A percentile compares a stretch with the other conserved stretches of the same genome.
These are phyloP conservation scores for Brasilioporus rufonigricans DNA, from an alignment of 768 basidiomycete species.

Conservation along the genomic window DNA sequence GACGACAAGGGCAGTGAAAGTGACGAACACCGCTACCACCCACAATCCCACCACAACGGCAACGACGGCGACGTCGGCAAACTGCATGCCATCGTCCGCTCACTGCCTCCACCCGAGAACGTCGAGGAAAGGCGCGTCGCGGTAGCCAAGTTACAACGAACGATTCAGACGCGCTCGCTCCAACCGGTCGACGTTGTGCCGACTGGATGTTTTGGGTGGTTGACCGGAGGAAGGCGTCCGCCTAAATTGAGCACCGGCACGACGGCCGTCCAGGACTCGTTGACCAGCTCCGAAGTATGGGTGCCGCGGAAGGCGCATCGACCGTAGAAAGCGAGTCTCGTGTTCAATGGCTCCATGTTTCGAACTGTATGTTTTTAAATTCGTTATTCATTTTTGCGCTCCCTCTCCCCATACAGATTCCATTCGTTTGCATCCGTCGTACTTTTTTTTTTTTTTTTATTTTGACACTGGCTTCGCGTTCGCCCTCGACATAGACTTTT, in stretches of 20 bases:
- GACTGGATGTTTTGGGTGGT: slow-evolving; percentile 22
- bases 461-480: background rate
- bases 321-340: background rate
- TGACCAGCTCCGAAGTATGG: slow-evolving; percentile 20
- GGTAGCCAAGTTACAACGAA: slow-evolving; percentile 8
- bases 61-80: background rate
- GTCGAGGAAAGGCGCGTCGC: background rate
- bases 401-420: background rate
- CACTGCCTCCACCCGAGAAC: slow-evolving; percentile 13
- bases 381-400: background rate
- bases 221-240: slow-evolving; percentile 7
- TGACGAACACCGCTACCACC: background rate
- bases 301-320: slow-evolving; percentile 3
- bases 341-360: background rate
- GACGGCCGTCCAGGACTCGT: slow-evolving; percentile 5
- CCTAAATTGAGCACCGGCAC: background rate
- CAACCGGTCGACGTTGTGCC: slow-evolving; percentile 21
- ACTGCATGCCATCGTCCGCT: slow-evolving; percentile 22
- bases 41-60: too few relatives aligned
- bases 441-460: background rate
- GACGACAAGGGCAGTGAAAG: background rate
- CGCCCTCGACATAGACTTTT: background rate
- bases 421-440: background rate
- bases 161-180: slow-evolving; percentile 23
- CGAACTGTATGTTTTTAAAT: background rate